Base-by-base conservation (phyloP, 2,329 filamentous ascomycete genomes). In the Colletotrichum limetticola region DNA sequence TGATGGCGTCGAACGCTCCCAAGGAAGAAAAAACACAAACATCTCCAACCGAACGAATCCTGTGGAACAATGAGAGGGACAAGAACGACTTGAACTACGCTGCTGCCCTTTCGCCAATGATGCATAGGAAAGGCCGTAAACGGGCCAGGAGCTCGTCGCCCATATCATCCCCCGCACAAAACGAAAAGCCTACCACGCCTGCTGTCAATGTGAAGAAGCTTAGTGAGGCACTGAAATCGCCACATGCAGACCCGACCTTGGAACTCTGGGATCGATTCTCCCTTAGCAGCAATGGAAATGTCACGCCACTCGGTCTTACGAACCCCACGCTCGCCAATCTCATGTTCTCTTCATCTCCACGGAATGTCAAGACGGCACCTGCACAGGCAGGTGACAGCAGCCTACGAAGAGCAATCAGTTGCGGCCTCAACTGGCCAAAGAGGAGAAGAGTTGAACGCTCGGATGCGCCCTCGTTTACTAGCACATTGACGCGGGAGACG, bases 261-360 rank as follows among this genome's bases (percentile, higher is more conserved):
- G 93, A 95, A 75, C 82, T 95, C 2, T 96, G 94, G 94, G 93
- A 93, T 76, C 91, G 92, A 65, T 95, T 94, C 79, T 89, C 92
- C 49, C 82, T 90, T 66, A 83, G 74, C 75, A 30, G 86, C 78
- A 84, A 87, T 74, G 79, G 85, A 16, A 81, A 86, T 74, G 76
- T 82, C 65, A 81, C 82, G 57, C 79, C 82, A 8, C 80, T 83
- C 1, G 88, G 88, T 24, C 81, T 86, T 56, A 81, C 85, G 55
- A 91, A 90, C 76, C 89, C 90, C 52, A 84, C 88, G 19, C 84
- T 94, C 28, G 89, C 90, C 61, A 89, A 93, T 68, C 84, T 94
- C 30, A 90, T 93, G 84, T 86, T 91, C 2, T 93, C 92, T 0
- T 94, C 92, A 5, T 94, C 93, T 3, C 92, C 92, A 64, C 91